These are phyloP conservation scores for Lachnellula cervina DNA, from an alignment of 2,329 filamentous ascomycete species.

Conservation along the genomic window DNA sequence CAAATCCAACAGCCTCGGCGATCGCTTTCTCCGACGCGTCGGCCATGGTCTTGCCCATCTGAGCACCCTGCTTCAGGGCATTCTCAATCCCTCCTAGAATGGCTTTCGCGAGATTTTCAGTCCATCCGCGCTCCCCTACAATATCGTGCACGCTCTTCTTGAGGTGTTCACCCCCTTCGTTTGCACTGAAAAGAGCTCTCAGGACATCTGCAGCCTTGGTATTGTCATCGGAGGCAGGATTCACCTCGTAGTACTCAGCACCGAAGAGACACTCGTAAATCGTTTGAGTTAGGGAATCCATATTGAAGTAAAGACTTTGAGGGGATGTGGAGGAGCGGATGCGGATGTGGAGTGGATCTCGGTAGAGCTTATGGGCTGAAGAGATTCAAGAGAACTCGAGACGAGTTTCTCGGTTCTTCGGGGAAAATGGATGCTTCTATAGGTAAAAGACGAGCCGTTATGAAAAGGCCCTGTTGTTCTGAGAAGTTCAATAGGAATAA, in stretches of 20 bases:
- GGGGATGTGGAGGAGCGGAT: background rate
- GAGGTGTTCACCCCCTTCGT: background rate
- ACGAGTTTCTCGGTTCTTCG: too few relatives aligned
- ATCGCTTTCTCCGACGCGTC: background rate
- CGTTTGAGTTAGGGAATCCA: background rate
- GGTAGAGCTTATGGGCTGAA: too few relatives aligned
- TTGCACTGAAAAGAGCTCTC: background rate
- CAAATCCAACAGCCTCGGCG: background rate
- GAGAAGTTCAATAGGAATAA: too few relatives aligned
- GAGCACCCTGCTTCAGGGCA: background rate
- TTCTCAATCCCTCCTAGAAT: background rate
- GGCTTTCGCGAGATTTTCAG: background rate
- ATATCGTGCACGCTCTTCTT: background rate
- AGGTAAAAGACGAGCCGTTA: too few relatives aligned
- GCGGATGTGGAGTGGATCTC: too few relatives aligned
- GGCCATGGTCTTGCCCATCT: background rate
- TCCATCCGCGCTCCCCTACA: background rate
- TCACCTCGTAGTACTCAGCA: background rate
- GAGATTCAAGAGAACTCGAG: too few relatives aligned
- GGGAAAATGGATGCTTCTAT: too few relatives aligned
- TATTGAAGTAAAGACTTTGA: background rate
- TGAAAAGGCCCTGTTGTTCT: too few relatives aligned
- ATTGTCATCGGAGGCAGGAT: background rate
- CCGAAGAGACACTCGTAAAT: conserved; percentile 1
- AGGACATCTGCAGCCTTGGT: background rate